Evolutionary conservation across 1,284 basidiomycete genomes (phyloP), one percentile per base, ranked within the genome.

Genomic region (Schizophyllum amplum): DNA sequence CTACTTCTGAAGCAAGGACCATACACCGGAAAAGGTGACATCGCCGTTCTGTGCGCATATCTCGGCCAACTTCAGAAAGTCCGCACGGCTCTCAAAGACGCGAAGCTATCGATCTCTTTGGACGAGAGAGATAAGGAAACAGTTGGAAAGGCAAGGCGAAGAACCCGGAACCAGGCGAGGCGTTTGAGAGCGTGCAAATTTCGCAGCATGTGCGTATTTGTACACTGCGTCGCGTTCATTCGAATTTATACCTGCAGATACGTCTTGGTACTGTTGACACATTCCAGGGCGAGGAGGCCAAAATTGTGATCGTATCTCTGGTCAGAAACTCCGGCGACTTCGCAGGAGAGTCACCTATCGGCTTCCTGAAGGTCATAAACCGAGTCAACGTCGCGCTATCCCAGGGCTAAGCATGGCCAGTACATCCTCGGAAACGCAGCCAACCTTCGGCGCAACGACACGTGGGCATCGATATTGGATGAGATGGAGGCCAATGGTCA

Each of bases 261-360:
- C 78, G 77, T 13, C 69, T 89, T 6, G 77, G 86, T 17, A 90
- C 87, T 1, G 78, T 90, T 1, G 87, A 90, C 9, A 82, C 94
- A 17, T 95, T 92, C 67, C 91, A 94, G 67, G 92, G 94, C 63
- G 89, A 92, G 57, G 92, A 94, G 63, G 92, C 92, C 0, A 92
- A 88, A 61, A 89, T 95, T 55, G 92, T 91, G 1, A 85, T 93
- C 54, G 88, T 94, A 3, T 89, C 86, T 0, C 75, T 88, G 9
- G 87, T 90, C 9, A 72, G 87, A 53, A 89, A 89, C 62, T 76
- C 80, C 0, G 86, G 86, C 1, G 47, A 49, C 22, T 49, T 49
- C n/a, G 47, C 47, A n/a, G 22, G 47, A 5, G n/a, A 49, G 5
- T n/a, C 47, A 7, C 22, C 47, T 5, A 49, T 49, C 5, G 47